phyloP scores from a whole-genome alignment of 78 protist species.

The Dictyostelium firmibasis region DNA sequence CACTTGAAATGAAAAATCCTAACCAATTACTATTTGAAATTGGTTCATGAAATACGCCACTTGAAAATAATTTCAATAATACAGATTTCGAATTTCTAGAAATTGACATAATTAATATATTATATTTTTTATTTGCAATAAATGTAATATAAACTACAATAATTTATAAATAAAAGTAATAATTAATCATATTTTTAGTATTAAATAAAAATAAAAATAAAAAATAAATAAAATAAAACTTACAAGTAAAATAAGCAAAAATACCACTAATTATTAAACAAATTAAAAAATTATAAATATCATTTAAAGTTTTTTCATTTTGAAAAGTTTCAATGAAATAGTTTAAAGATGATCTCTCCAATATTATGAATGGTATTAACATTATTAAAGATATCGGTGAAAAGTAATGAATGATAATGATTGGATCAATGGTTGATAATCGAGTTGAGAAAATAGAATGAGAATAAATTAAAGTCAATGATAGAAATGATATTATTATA shows the following conservation, averaged over 20 bases:
- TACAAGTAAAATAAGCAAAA: background rate
- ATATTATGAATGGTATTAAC: background rate
- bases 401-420: background rate
- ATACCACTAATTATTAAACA: background rate
- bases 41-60: background rate
- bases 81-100: background rate
- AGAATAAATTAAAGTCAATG: conserved; percentile 2
- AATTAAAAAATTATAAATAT: background rate
- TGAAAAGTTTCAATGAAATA: background rate
- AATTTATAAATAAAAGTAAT: no score
- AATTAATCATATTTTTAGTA: no score
- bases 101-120: background rate
- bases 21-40: background rate
- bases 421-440: background rate
- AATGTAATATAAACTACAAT: background rate
- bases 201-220: background rate
- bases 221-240: background rate
- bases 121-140: conserved; percentile 5
- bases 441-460: background rate
- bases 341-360: background rate
- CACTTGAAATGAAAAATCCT: background rate
- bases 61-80: background rate
- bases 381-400: background rate
- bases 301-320: background rate
- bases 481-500: background rate